Evolutionary conservation across 768 basidiomycete genomes (phyloP), one percentile per base, ranked within the genome.

Genomic region (Lactifluus hygrophoroides): DNA sequence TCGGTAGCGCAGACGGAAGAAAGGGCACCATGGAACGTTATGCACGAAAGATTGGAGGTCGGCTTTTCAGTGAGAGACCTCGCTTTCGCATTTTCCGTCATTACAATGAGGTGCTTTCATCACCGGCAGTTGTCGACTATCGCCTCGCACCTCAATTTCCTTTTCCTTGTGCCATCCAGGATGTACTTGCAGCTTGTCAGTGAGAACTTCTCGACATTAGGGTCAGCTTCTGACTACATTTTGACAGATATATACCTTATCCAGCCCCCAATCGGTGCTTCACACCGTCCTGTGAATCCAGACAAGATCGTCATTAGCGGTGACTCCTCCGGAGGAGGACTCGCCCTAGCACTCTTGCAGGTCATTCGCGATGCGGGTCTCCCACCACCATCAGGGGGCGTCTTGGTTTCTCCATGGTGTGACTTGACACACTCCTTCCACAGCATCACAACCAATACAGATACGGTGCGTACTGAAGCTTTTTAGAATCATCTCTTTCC

Each of bases 341-440:
- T 97, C 11, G 80, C 83, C 0, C 73, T 97, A 49, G 86, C 93
- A 3, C 75, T 96, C 30, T 77, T 99, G 3, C 90, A 94, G 71
- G 77, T 88, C 9, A 80, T 99, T 44, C 87, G 96, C 14, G 96
- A 99, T 70, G 72, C 80, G 0, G 85, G 82, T 3, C 74, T 94
- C 19, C 93, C 93, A 5, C 62, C 80, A 45, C 95, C 94, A 5
- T 90, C 93, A 2, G 96, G 93, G 5, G 93, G 84, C 1, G 77
- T 95, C 17, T 73, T 97, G 40, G 86, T 97, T 61, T 94, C 90
- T 25, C 96, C 96, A 0, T 97, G 95, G 90, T 88, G 80, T 63
- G 87, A 88, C 70, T 72, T 98, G n/a, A 94, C 91, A 0, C 96
- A 98, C 69, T 94, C 90, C 0, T 98, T 98, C 70, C 90, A 91